These are phyloP conservation scores for Nevesoporus exiguus DNA, from an alignment of 768 basidiomycete genomes.

Conservation along the genomic window DNA sequence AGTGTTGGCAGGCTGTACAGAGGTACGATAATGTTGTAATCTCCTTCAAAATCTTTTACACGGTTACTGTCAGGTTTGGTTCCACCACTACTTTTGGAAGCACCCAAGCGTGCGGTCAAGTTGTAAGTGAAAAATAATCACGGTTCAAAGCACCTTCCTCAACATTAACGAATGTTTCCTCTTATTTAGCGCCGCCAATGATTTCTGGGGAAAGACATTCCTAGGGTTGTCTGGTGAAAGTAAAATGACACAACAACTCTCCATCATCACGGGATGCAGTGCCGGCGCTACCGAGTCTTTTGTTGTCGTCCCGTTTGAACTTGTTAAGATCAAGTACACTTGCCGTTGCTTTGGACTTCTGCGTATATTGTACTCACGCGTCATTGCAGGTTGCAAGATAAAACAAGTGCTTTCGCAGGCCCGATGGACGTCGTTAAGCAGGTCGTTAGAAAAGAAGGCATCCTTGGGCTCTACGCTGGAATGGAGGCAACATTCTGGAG, in stretches of 20 bases:
- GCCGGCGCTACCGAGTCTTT: conserved; percentile 97
- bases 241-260: conserved; percentile 88
- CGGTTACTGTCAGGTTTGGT: conserved; percentile 59
- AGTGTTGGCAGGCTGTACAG: conserved; percentile 85
- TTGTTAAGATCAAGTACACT: conserved; percentile 77
- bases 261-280: conserved; percentile 85
- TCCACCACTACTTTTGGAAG: conserved; percentile 93
- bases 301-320: conserved; percentile 94
- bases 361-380: background rate
- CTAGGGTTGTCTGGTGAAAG: conserved; percentile 56
- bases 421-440: conserved; percentile 89
- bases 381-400: conserved; percentile 76
- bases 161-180: background rate
- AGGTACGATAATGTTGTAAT: conserved; percentile 41
- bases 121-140: conserved; percentile 52
- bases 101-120: conserved; percentile 97
- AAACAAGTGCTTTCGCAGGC: conserved; percentile 83
- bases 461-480: conserved; percentile 85
- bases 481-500: conserved; percentile 99
- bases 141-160: background rate
- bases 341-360: conserved; percentile 20
- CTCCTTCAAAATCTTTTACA: background rate
- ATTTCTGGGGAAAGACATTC: conserved; percentile 92
- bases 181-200: conserved; percentile 69
- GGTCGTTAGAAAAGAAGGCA: conserved; percentile 71